Percentiles rank a stretch among this genome's conserved stretches.
Evolutionary conservation across 2,329 filamentous ascomycete genomes (phyloP).

Genomic region (Hortaea sp.): DNA sequence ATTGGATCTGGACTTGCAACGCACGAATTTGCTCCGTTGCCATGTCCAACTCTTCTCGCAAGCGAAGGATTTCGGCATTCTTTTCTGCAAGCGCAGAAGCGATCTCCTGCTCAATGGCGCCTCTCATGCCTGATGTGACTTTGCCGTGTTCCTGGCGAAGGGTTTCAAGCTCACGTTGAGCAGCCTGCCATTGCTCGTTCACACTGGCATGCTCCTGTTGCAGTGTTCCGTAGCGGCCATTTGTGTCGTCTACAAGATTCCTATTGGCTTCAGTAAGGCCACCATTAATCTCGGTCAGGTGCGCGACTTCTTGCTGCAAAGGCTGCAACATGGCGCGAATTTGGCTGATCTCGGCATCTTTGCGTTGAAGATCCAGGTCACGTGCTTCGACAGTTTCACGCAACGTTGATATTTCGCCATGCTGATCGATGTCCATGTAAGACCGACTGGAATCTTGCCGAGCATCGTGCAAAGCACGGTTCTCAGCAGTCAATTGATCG

Average conservation of each 20-base stretch:
- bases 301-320: conserved; percentile 70
- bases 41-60: conserved; percentile 67
- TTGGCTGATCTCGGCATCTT: conserved; percentile 76
- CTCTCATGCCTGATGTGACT: conserved; percentile 53
- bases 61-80: conserved; percentile 68
- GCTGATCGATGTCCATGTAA: conserved; percentile 7
- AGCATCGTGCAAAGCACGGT: conserved; percentile 65
- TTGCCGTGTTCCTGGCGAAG: conserved; percentile 54
- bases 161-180: conserved; percentile 59
- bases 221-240: conserved; percentile 57
- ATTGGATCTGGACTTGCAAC: conserved; percentile 50
- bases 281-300: conserved; percentile 74
- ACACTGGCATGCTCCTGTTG: conserved; percentile 53
- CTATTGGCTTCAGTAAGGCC: conserved; percentile 67
- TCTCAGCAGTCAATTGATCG: conserved; percentile 77
- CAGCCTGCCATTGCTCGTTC: conserved; percentile 43
- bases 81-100: conserved; percentile 63
- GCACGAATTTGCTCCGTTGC: conserved; percentile 53
- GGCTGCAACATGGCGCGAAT: conserved; percentile 63
- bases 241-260: conserved; percentile 65
- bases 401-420: conserved; percentile 44
- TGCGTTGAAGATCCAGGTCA: conserved; percentile 63
- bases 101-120: conserved; percentile 51
- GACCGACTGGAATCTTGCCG: conserved; percentile 6
- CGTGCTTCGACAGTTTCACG: conserved; percentile 51